Evolutionary conservation across 352 stramenopile genomes (phyloP).

Genomic region (Phytophthora pistaciae): DNA sequence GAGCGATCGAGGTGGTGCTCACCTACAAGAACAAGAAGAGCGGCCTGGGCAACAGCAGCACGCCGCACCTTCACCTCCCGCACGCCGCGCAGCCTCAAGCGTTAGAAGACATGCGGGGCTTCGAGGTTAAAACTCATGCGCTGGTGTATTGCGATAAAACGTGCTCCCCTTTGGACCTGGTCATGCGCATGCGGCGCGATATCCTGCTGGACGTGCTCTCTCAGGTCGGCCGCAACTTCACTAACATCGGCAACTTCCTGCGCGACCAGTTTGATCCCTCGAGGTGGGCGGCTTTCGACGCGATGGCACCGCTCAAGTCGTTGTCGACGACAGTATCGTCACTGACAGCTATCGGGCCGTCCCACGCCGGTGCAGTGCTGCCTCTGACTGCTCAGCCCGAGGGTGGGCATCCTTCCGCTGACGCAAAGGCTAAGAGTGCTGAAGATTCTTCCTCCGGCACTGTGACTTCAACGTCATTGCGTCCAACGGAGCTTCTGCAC

Average conservation of each 20-base stretch:
- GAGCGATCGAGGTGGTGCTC: slow-evolving; percentile 77
- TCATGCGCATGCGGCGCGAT: slow-evolving; percentile 80
- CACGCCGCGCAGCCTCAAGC: slow-evolving; percentile 42
- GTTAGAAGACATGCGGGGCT: slow-evolving; percentile 88
- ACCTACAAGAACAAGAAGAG: slow-evolving; percentile 87
- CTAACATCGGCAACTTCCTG: slow-evolving; percentile 86
- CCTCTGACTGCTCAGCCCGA: slow-evolving; percentile 8
- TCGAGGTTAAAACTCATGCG: slow-evolving; percentile 87
- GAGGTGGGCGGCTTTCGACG: slow-evolving; percentile 75
- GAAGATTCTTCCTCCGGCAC: neutral
- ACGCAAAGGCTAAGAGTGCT: slow-evolving; percentile 9
- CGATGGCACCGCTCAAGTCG: slow-evolving; percentile 68
- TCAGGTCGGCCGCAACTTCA: slow-evolving; percentile 88
- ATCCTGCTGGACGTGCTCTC: slow-evolving; percentile 87
- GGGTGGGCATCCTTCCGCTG: neutral
- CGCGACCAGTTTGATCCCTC: slow-evolving; percentile 81
- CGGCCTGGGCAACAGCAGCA: slow-evolving; percentile 18
- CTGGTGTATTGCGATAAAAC: slow-evolving; percentile 91
- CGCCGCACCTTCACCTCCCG: slow-evolving; percentile 18
- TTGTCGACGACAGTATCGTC: slow-evolving; percentile 38
- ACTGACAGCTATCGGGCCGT: slow-evolving; percentile 25
- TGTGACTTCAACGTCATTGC: neutral
- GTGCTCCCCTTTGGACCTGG: slow-evolving; percentile 76
- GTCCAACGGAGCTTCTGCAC: slow-evolving; percentile 13
- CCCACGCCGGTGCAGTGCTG: slow-evolving; percentile 26